These are phyloP conservation scores for Citrullus amarus DNA, from an alignment of 306 rosid species.

Conservation along the genomic window DNA sequence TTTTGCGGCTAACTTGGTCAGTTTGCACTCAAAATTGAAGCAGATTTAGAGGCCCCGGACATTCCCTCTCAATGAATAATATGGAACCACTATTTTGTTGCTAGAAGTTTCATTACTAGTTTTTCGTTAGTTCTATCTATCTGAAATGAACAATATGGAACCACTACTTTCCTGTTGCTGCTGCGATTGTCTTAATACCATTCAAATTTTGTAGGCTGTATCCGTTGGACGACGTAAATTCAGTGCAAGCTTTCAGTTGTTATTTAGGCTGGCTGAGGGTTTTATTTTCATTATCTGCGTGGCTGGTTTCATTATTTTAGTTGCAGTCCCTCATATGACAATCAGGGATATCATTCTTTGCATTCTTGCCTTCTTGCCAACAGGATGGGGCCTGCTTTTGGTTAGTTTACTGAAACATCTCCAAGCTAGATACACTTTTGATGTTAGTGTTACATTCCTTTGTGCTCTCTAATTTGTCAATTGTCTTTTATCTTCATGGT, in stretches of 20 bases:
- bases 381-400: conserved; percentile 93
- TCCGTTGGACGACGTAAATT: conserved; percentile 77
- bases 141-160: neutral
- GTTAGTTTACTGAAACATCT: conserved; percentile 29
- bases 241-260: conserved; percentile 76
- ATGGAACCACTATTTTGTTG: too few species aligned
- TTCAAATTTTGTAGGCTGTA: conserved; percentile 35
- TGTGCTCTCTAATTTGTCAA: neutral
- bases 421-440: neutral
- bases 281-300: conserved; percentile 45
- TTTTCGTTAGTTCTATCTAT: too few species aligned
- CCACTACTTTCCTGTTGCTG: neutral
- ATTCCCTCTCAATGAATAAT: too few species aligned
- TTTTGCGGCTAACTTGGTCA: neutral
- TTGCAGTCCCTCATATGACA: conserved; percentile 55
- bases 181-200: neutral
- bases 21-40: neutral
- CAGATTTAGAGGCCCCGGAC: neutral
- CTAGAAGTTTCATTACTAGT: too few species aligned
- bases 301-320: conserved; percentile 41
- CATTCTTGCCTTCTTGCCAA: conserved; percentile 83
- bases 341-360: conserved; percentile 52
- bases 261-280: conserved; percentile 64
- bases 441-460: neutral
- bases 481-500: neutral